Evolutionary conservation across 352 stramenopile genomes (phyloP), one percentile per base, ranked within the genome.

Genomic region (Phytophthora megakarya): DNA sequence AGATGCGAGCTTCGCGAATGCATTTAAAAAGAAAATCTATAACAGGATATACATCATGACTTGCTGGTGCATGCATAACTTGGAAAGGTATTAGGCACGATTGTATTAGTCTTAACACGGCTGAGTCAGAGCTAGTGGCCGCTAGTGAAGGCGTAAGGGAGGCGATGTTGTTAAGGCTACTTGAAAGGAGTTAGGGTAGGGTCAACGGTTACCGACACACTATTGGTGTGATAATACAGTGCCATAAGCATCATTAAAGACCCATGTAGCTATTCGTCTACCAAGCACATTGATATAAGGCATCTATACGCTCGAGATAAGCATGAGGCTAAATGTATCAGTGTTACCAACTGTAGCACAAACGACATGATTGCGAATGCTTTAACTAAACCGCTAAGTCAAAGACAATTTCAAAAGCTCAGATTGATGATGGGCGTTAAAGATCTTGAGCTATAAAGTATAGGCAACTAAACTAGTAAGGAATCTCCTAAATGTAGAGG

Each of bases 1-100:
- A 61, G 39, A 43, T 30, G 25, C 52, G 39, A 61, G 52, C 39
- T 49, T 60, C 39, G 16, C 52, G 25, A 60, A 50, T 60, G 51
- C 51, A 40, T 25, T 11, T 43, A 39, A 42, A 42, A 60, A 51
- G 19, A 18, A 50, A 60, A 50, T 50, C 39, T 30, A 43, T 32
- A 15, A 61, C 30, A 22, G 40, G 30, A 30, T 61, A 39, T 33
- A 25, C 51, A 19, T 35, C 46, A 28, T 44, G 48, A 33, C 56
- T 65, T 26, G 46, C 56, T 58, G 46, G 39, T 30, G 45, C 52
- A 44, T 51, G 52, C 39, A 50, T 61, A 15, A 48, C 52, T 32
- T 61, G 52, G 52, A 33, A 51, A 37, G 42, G 40, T 42, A 22
- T 35, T 39, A 46, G 39, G 22, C 50, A 59, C 48, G 50, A 60